A percentile compares a stretch with the other conserved stretches of the same genome.
Conservation (phyloP, 2,329 filamentous ascomycete species). For the Aureobasidium zeae region DNA sequence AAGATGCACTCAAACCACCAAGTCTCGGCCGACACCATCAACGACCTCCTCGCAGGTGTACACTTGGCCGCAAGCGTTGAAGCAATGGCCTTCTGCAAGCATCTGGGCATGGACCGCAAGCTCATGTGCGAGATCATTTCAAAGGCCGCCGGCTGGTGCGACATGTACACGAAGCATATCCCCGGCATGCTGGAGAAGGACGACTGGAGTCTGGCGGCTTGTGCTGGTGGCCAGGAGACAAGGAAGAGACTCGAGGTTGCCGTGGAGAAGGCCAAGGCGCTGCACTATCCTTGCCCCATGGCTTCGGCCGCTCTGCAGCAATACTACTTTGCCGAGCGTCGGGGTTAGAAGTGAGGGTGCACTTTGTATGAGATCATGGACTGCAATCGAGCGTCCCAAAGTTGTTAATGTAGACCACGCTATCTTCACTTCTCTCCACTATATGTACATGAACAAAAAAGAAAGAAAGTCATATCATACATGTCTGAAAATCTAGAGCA, state of each 20-base stretch:
- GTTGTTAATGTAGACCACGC: too few species aligned
- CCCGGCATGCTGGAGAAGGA: slow-evolving; percentile 29
- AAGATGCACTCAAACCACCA: slow-evolving; percentile 30
- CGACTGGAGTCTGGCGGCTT: slow-evolving; percentile 27
- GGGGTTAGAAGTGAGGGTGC: too few species aligned
- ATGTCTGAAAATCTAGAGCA: too few species aligned
- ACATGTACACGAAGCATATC: slow-evolving; percentile 34
- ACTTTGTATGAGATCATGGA: too few species aligned
- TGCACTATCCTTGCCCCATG: slow-evolving; percentile 30
- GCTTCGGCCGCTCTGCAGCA: slow-evolving; percentile 28
- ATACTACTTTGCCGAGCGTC: slow-evolving; percentile 26
- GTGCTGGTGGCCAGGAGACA: slow-evolving; percentile 32
- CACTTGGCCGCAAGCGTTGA: slow-evolving; percentile 43
- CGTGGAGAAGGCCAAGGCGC: slow-evolving; percentile 32
- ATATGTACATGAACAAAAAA: too few species aligned
- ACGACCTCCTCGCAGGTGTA: slow-evolving; percentile 37
- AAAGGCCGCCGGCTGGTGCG: slow-evolving; percentile 40
- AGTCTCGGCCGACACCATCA: slow-evolving; percentile 29
- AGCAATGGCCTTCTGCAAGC: slow-evolving; percentile 39
- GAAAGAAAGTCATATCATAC: too few species aligned
- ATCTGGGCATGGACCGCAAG: slow-evolving; percentile 37
- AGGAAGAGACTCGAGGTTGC: slow-evolving; percentile 31
- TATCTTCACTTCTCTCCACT: too few species aligned
- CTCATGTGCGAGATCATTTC: slow-evolving; percentile 40
- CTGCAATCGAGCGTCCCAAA: too few species aligned